Conservation (phyloP, 2,329 filamentous ascomycete species). For the Penicillium thymicola region DNA sequence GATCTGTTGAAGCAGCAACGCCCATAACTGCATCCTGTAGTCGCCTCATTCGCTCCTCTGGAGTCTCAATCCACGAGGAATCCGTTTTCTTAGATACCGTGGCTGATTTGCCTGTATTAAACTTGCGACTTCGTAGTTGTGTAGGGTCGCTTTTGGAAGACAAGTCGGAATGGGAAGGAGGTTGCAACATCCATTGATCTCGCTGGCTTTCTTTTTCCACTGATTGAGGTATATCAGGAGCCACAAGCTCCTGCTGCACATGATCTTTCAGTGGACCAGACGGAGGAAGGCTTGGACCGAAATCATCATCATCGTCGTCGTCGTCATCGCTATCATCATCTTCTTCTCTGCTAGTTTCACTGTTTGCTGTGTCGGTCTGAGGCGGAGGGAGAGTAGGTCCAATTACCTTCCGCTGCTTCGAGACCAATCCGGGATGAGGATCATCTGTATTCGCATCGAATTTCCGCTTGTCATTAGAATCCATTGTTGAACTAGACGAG, state of each 20-base stretch:
- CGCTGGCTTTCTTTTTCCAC: conserved; percentile 53
- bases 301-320: conserved; percentile 39
- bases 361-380: conserved; percentile 17
- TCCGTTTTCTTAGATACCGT: conserved; percentile 37
- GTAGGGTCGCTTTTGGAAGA: conserved; percentile 72
- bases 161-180: conserved; percentile 55
- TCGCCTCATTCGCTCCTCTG: conserved; percentile 78
- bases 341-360: conserved; percentile 31
- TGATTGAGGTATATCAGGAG: conserved; percentile 2
- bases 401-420: conserved; percentile 44
- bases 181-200: conserved; percentile 81
- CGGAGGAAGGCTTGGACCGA: conserved; percentile 41
- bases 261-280: conserved; percentile 8
- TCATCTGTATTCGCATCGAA: conserved; percentile 6
- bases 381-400: conserved; percentile 57
- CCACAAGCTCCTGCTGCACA: not conserved
- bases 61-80: conserved; percentile 86
- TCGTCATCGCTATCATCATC: conserved; percentile 22
- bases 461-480: conserved; percentile 22
- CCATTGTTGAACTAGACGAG: conserved; percentile 2
- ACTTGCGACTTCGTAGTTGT: conserved; percentile 76
- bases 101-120: conserved; percentile 66
- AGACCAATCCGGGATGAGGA: not conserved
- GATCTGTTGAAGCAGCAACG: conserved; percentile 44
- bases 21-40: conserved; percentile 81